phyloP scores from a whole-genome alignment of 805 yeast genomes.

The Ogataea pini region DNA sequence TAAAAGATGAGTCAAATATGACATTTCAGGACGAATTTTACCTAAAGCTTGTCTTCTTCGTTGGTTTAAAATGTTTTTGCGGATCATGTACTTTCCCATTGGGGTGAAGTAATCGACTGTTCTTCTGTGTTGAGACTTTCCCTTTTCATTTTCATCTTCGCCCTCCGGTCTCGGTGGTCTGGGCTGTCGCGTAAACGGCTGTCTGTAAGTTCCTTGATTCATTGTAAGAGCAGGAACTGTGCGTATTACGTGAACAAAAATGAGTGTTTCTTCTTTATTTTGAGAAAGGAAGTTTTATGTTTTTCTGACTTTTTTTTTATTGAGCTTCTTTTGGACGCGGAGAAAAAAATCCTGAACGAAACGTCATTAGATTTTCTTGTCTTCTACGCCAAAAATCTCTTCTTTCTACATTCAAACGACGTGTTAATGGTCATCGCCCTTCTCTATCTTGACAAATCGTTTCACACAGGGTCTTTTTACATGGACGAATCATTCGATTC shows the following conservation, averaged over 20 bases:
- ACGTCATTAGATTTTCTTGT: neutral
- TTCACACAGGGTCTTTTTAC: neutral
- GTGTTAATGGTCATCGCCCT: neutral
- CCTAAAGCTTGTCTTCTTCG: slow-evolving; percentile 44
- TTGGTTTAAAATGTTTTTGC: slow-evolving; percentile 44
- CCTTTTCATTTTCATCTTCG: slow-evolving; percentile 19
- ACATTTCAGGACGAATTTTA: slow-evolving; percentile 64
- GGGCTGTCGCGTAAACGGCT: slow-evolving; percentile 11
- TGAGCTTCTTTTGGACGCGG: neutral
- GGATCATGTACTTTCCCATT: slow-evolving; percentile 62
- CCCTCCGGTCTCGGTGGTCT: slow-evolving; percentile 11
- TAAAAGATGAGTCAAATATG: slow-evolving; percentile 60
- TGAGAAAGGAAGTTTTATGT: too few relatives aligned
- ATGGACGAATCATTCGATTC: neutral
- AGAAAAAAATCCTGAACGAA: neutral
- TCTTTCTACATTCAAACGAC: neutral
- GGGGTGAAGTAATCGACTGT: slow-evolving; percentile 79
- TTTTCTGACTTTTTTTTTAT: neutral
- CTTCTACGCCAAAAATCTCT: neutral
- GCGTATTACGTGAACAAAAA: too few relatives aligned
- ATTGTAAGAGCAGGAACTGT: too few relatives aligned
- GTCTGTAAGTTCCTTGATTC: slow-evolving; percentile 10
- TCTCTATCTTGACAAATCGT: neutral
- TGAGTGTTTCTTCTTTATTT: too few relatives aligned
- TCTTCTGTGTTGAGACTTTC: slow-evolving; percentile 48